A percentile compares a stretch with the other conserved stretches of the same genome.
These are phyloP conservation scores for Sclerospora graminicola DNA, from an alignment of 352 stramenopile species.

Conservation along the genomic window DNA sequence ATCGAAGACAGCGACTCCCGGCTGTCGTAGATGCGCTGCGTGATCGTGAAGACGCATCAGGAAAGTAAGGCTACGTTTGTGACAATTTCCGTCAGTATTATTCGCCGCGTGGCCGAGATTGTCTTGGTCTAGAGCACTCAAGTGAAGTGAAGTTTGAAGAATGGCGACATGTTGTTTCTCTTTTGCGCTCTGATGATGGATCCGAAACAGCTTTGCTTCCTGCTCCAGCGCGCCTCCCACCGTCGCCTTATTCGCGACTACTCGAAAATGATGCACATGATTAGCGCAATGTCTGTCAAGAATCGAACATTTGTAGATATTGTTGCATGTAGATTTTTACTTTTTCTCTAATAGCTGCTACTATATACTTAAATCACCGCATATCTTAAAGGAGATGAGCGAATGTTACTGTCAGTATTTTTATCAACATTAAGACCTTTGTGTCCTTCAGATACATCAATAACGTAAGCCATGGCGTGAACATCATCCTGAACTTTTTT, in stretches of 20 bases:
- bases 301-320: no score
- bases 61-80: constrained; percentile 62
- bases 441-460: no score
- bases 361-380: no score
- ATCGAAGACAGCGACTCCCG: constrained; percentile 78
- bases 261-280: no score
- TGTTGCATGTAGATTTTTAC: no score
- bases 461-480: no score
- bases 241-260: constrained; percentile 49
- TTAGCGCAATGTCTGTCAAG: not conserved
- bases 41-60: constrained; percentile 51
- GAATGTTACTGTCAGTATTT: no score
- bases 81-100: constrained; percentile 95
- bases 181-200: constrained; percentile 90
- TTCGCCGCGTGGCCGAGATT: constrained; percentile 86
- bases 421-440: no score
- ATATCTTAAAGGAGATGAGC: no score
- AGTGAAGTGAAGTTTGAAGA: constrained; percentile 92
- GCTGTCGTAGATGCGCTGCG: constrained; percentile 53
- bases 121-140: constrained; percentile 91
- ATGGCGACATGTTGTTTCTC: constrained; percentile 85
- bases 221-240: constrained; percentile 36
- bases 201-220: constrained; percentile 73
- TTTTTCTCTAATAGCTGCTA: no score
- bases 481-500: no score